Conservation (phyloP, 768 basidiomycete species). For the Suillus paluster region DNA sequence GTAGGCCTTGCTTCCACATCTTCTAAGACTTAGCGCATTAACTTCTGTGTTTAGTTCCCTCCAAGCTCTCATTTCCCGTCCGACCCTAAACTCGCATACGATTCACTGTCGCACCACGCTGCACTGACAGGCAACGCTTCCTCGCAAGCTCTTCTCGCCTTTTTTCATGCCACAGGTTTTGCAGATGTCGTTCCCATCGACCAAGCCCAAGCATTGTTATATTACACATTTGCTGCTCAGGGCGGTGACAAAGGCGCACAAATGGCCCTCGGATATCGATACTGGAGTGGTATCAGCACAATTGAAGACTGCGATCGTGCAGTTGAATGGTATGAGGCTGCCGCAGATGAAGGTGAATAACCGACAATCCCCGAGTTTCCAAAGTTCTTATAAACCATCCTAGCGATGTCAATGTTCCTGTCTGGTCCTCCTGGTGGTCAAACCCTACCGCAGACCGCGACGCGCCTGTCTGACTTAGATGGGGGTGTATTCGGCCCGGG, state of each 20-base stretch:
- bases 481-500: slow-evolving; percentile 97
- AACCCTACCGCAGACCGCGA: slow-evolving; percentile 80
- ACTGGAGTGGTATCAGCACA: slow-evolving; percentile 96
- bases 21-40: neutral
- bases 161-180: slow-evolving; percentile 90
- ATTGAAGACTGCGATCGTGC: slow-evolving; percentile 85
- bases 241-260: slow-evolving; percentile 86
- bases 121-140: slow-evolving; percentile 78
- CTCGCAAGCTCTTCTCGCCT: slow-evolving; percentile 84
- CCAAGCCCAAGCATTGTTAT: slow-evolving; percentile 84
- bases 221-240: slow-evolving; percentile 93
- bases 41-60: slow-evolving; percentile 56
- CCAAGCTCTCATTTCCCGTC: slow-evolving; percentile 67
- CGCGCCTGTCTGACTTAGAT: slow-evolving; percentile 83
- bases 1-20: slow-evolving; percentile 43
- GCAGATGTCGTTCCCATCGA: slow-evolving; percentile 62
- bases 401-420: slow-evolving; percentile 80
- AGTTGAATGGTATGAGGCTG: slow-evolving; percentile 86
- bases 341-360: slow-evolving; percentile 78
- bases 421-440: slow-evolving; percentile 91
- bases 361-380: neutral
- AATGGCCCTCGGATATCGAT: slow-evolving; percentile 91
- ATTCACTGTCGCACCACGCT: slow-evolving; percentile 68
- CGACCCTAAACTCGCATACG: slow-evolving; percentile 65
- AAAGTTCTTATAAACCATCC: slow-evolving; percentile 8